Evolutionary conservation across 2,329 filamentous ascomycete genomes (phyloP), one percentile per base, ranked within the genome.

Genomic region (Biscogniauxia sp.): DNA sequence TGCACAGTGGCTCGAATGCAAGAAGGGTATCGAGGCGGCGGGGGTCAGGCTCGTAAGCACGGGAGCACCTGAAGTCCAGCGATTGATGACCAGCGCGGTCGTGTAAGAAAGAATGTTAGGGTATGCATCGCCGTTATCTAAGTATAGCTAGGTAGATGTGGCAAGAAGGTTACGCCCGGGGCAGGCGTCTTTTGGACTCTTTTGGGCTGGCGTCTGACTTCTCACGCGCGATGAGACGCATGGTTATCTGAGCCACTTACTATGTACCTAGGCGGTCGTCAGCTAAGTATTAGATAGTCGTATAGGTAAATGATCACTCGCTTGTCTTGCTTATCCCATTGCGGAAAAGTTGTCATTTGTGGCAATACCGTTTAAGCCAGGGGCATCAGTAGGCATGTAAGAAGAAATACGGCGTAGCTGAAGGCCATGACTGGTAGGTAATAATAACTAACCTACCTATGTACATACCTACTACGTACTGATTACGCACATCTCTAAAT

Each of bases 31-130:
- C 64, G 74, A 79, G 62, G 75, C 74, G 50, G 77, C 75, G 13
- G 91, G 90, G 0, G 87, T 94, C 37, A 76, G 72, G 53, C 78
- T 95, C 56, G 82, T 95, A 51, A 78, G 76, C 57, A 75, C 83
- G 61, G 78, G 84, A 45, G 81, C 84, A 6, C 75, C 78, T 53
- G 85, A 89, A 74, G 78, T 92, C 41, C 74, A 73, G 64, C 79
- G 78, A 49, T 58, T 73, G 72, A 77, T 89, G 66, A 66, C 67
- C 54, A 11, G 65, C 64, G 54, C 60, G 57, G 52, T 63, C 55
- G 49, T 45, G 37, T 45, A 45, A 45, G 37, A 45, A 2, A 32
- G 23, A 23, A 5, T 23, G 23, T 23, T n/a, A n/a, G n/a, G n/a
- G 23, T 23, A 5, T 37, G 32, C 17, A n/a, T 45, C 37, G 37